Percentiles rank a stretch among this genome's conserved stretches.
Conservation (phyloP, 1,284 basidiomycete genomes). For the Ustilago shanxiensis region DNA sequence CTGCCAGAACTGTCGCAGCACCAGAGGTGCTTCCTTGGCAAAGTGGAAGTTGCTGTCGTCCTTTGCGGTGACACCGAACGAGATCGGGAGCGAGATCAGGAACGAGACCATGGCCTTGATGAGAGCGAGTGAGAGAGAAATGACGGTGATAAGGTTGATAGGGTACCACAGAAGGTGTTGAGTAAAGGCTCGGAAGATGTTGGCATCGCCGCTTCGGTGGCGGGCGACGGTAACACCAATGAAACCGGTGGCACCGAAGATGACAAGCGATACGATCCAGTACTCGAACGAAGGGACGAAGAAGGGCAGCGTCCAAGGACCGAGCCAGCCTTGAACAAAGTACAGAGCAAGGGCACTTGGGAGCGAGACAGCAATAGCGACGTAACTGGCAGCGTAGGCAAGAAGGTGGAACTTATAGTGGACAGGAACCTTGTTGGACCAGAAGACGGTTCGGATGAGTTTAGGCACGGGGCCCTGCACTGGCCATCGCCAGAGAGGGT, state of each 20-base stretch:
- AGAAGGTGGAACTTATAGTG: conserved; percentile 82
- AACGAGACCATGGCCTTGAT: conserved; percentile 81
- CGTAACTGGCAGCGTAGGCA: conserved; percentile 81
- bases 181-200: conserved; percentile 74
- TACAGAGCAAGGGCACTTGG: conserved; percentile 80
- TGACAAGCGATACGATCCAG: conserved; percentile 81
- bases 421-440: conserved; percentile 73
- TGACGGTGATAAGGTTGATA: conserved; percentile 71
- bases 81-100: conserved; percentile 84
- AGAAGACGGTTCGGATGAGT: conserved; percentile 78
- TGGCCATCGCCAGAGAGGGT: conserved; percentile 75
- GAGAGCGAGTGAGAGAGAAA: conserved; percentile 70
- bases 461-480: conserved; percentile 80
- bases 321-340: conserved; percentile 78
- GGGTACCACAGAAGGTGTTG: conserved; percentile 83
- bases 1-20: conserved; percentile 70
- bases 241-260: conserved; percentile 82
- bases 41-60: conserved; percentile 74
- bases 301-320: conserved; percentile 79
- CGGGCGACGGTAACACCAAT: conserved; percentile 79
- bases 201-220: conserved; percentile 80
- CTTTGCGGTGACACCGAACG: conserved; percentile 73
- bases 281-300: conserved; percentile 75
- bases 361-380: conserved; percentile 80
- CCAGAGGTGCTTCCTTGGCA: conserved; percentile 86